phyloP scores from a whole-genome alignment of 106 monocot species.

The Dendrobium chrysotoxum region DNA sequence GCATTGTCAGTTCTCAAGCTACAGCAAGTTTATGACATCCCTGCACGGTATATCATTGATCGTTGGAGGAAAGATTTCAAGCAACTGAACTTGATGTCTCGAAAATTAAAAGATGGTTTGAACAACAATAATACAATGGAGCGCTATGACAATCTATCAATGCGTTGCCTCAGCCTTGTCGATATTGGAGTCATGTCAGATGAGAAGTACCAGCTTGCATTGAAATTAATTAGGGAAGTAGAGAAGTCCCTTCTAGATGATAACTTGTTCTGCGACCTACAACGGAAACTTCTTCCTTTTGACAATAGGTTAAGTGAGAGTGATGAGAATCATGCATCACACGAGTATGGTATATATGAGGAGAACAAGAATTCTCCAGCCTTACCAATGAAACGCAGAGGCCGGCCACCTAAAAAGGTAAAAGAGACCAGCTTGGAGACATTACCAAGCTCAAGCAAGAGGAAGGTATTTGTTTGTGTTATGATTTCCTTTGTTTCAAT shows the following conservation, averaged over 20 bases:
- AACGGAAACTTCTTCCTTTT: constrained; percentile 19
- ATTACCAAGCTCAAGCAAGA: constrained; percentile 11
- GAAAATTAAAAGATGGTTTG: constrained; percentile 20
- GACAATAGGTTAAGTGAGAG: constrained; percentile 22
- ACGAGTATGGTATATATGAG: constrained; percentile 19
- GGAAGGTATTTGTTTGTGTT: constrained; percentile 18
- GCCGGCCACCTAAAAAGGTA: constrained; percentile 44
- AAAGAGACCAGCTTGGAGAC: constrained; percentile 31
- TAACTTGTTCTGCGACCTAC: constrained; percentile 23
- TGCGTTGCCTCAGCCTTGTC: constrained; percentile 21
- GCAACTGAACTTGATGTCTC: constrained; percentile 22
- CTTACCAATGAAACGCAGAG: constrained; percentile 37
- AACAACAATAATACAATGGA: constrained; percentile 24
- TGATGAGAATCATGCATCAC: constrained; percentile 19
- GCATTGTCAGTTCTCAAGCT: constrained; percentile 36
- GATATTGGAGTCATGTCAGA: constrained; percentile 17
- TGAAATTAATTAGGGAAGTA: constrained; percentile 15
- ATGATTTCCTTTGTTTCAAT: neutral
- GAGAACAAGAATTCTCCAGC: constrained; percentile 16
- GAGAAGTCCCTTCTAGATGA: constrained; percentile 33
- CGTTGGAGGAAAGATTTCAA: constrained; percentile 53
- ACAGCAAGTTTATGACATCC: constrained; percentile 42
- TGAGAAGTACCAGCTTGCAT: constrained; percentile 22
- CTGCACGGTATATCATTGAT: constrained; percentile 27
- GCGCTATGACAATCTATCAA: constrained; percentile 45